These are phyloP conservation scores for Aquilaria agallochum DNA, from an alignment of 441 rosid species.

Conservation along the genomic window DNA sequence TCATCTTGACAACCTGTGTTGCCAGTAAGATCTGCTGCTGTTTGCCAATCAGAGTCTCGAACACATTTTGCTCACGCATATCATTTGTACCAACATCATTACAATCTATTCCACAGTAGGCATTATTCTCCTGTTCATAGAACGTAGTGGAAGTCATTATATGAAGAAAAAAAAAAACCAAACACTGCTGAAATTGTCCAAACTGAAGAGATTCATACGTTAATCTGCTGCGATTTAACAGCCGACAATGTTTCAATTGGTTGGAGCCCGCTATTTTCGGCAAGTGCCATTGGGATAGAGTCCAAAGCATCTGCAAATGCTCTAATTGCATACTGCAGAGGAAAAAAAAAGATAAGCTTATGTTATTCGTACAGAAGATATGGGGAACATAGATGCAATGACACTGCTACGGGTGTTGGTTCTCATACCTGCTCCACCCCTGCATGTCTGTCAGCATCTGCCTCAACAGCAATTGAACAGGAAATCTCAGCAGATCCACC, in stretches of 20 bases:
- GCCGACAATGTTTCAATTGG: constrained; percentile 90
- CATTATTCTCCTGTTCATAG: constrained; percentile 65
- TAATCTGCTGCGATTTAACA: constrained; percentile 85
- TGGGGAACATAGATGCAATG: not conserved
- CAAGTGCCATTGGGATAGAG: constrained; percentile 89
- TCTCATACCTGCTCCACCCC: constrained; percentile 78
- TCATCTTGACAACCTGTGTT: constrained; percentile 96
- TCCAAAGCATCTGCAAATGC: constrained; percentile 94
- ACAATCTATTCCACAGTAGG: constrained; percentile 81
- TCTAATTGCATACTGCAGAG: constrained; percentile 80
- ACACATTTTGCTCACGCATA: constrained; percentile 84
- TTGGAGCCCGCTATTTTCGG: constrained; percentile 92
- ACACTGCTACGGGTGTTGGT: not conserved
- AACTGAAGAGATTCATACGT: constrained; percentile 34
- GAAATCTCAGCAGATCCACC: constrained; percentile 94
- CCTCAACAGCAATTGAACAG: constrained; percentile 86
- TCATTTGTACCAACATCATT: constrained; percentile 87
- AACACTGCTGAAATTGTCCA: not conserved
- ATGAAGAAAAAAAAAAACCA: not conserved
- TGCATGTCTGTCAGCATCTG: constrained; percentile 78
- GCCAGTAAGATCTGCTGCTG: constrained; percentile 91
- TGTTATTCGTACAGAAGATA: not conserved
- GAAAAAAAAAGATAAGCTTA: not conserved
- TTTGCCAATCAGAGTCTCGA: constrained; percentile 89
- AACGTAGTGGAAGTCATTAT: not conserved